These are phyloP conservation scores for Citeromyces hawaiiensis DNA, from an alignment of 1,139 yeast species.

Conservation along the genomic window DNA sequence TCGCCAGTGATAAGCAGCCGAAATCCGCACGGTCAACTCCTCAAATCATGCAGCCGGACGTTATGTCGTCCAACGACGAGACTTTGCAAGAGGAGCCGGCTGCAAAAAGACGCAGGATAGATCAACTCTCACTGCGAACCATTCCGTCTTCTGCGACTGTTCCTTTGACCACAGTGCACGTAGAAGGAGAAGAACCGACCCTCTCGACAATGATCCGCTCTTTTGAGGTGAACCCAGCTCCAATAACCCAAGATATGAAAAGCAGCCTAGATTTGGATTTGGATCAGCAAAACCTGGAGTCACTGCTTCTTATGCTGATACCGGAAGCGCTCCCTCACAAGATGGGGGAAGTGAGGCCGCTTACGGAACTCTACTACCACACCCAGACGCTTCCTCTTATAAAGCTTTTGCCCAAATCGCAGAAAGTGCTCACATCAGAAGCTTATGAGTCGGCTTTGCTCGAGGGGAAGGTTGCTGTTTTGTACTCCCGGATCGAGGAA, in stretches of 20 bases:
- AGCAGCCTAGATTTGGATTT: conserved; percentile 16
- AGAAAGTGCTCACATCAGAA: conserved; percentile 75
- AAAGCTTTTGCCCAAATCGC: conserved; percentile 71
- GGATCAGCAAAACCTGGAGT: conserved; percentile 20
- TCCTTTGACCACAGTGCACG: conserved; percentile 7
- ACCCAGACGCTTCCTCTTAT: conserved; percentile 82
- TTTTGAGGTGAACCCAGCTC: conserved; percentile 9
- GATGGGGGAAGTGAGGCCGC: conserved; percentile 44
- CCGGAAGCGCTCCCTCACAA: conserved; percentile 34
- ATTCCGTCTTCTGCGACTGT: conserved; percentile 8
- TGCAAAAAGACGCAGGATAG: conserved; percentile 7
- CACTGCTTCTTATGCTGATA: conserved; percentile 25
- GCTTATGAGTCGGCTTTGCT: conserved; percentile 73
- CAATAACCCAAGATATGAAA: conserved; percentile 13
- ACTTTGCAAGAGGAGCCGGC: conserved; percentile 1
- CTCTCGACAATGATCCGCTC: conserved; percentile 13
- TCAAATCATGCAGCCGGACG: neutral
- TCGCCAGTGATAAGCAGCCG: conserved; percentile 15
- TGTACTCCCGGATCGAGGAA: conserved; percentile 86
- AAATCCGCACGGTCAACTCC: neutral
- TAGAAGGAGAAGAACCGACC: conserved; percentile 11
- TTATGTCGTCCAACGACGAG: neutral
- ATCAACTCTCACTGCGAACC: conserved; percentile 3
- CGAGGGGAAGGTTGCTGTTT: conserved; percentile 92
- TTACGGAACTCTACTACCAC: conserved; percentile 76